Evolutionary conservation across 495 filamentous ascomycete genomes (phyloP), one percentile per base, ranked within the genome.

Genomic region (Endocarpon pusillum): DNA sequence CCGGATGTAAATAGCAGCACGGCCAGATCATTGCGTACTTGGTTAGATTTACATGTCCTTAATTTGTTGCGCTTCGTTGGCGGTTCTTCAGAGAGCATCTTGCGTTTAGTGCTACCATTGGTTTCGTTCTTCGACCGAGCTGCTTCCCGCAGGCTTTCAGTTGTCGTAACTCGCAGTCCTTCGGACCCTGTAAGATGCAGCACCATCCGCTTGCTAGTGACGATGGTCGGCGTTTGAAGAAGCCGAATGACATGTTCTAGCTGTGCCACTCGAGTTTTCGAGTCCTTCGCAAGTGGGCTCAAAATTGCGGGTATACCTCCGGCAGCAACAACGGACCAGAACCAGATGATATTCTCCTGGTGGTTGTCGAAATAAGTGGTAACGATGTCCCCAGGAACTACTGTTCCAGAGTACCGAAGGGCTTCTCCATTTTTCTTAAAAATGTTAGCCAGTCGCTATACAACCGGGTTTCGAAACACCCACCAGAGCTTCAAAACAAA

Each of bases 1-100:
- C 71, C 71, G 0, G 68, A 76, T 3, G 70, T 76, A 3, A 75
- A 46, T 64, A 72, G 66, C 3, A 71, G 42, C 5, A 54, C 52
- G 0, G 52, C 48, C 3, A 43, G n/a, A 29, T 52, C 51, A 18
- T 36, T 26, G 23, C 22, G 14, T n/a, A 21, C 12, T 31, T 17
- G 28, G 12, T 6, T 4, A 4, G 12, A 4, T 5, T 31, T 5
- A 31, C n/a, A n/a, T n/a, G n/a, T n/a, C n/a, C n/a, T n/a, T n/a
- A n/a, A n/a, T n/a, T n/a, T n/a, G n/a, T n/a, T n/a, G n/a, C n/a
- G n/a, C n/a, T n/a, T n/a, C n/a, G n/a, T n/a, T n/a, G n/a, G n/a
- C n/a, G n/a, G n/a, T n/a, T n/a, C n/a, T n/a, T n/a, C n/a, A n/a
- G n/a, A n/a, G n/a, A n/a, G n/a, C n/a, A n/a, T n/a, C n/a, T n/a